These are phyloP conservation scores for Fistulinella prunicolor DNA, from an alignment of 768 basidiomycete species.

Conservation along the genomic window DNA sequence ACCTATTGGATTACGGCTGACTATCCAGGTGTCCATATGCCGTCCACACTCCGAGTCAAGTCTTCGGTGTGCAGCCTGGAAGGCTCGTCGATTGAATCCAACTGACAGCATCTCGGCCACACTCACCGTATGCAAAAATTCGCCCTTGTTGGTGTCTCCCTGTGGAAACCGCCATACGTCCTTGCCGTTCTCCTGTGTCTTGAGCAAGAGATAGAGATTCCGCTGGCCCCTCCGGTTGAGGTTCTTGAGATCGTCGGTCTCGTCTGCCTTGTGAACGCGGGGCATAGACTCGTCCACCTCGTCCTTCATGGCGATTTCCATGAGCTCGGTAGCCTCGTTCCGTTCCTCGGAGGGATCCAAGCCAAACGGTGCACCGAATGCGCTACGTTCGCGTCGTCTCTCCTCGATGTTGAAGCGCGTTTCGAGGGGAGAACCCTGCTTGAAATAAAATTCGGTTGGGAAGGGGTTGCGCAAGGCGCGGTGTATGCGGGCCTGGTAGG, in stretches of 20 bases:
- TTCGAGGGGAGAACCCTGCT: constrained; percentile 83
- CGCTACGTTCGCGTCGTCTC: constrained; percentile 61
- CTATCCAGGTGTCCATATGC: constrained; percentile 91
- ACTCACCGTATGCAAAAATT: constrained; percentile 76
- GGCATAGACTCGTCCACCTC: constrained; percentile 63
- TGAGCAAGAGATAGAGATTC: constrained; percentile 85
- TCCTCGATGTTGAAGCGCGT: constrained; percentile 78
- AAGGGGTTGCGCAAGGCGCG: constrained; percentile 87
- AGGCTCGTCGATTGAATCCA: neutral
- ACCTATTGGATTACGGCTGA: constrained; percentile 89
- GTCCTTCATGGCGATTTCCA: constrained; percentile 55
- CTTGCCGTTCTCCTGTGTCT: constrained; percentile 43
- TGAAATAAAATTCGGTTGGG: constrained; percentile 91
- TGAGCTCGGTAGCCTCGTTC: constrained; percentile 50
- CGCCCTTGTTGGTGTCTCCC: constrained; percentile 56
- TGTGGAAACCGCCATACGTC: constrained; percentile 81
- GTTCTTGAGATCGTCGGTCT: constrained; percentile 58
- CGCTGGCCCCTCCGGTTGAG: constrained; percentile 81
- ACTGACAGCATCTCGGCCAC: neutral
- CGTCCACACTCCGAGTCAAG: constrained; percentile 71
- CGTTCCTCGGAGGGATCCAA: constrained; percentile 40
- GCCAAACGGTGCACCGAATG: constrained; percentile 68
- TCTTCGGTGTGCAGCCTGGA: constrained; percentile 70
- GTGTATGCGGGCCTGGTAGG: constrained; percentile 79
- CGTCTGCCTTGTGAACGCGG: constrained; percentile 60